A percentile compares a stretch with the other conserved stretches of the same genome.
These are phyloP conservation scores for Colletotrichum orchidophilum DNA, from an alignment of 2,329 filamentous ascomycete genomes.

Conservation along the genomic window DNA sequence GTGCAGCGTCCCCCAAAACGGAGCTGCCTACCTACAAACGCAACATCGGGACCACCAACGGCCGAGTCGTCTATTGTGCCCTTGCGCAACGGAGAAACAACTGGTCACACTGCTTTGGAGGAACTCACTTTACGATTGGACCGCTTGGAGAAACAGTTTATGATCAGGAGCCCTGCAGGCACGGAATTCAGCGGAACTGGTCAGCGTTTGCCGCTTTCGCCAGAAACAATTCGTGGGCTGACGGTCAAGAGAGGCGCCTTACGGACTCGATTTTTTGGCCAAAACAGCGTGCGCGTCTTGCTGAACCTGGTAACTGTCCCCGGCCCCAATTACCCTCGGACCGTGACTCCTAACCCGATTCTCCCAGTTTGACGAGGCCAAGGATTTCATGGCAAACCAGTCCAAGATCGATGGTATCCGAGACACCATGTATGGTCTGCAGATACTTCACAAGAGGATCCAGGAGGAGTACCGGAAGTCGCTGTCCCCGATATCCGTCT, in stretches of 20 bases:
- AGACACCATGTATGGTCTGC: conserved; percentile 55
- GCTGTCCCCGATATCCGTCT: conserved; percentile 62
- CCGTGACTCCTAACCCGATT: conserved; percentile 27
- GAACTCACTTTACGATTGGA: conserved; percentile 61
- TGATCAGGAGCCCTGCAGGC: conserved; percentile 51
- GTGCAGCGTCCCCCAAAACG: conserved; percentile 50
- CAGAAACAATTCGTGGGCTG: conserved; percentile 59
- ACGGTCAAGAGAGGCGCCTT: conserved; percentile 58
- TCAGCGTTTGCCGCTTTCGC: conserved; percentile 44
- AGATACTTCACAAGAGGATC: conserved; percentile 57
- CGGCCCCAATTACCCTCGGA: conserved; percentile 1
- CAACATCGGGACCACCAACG: conserved; percentile 8
- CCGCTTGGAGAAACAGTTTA: conserved; percentile 61
- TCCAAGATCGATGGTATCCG: conserved; percentile 50
- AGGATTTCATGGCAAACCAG: conserved; percentile 57
- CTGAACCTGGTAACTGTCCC: conserved; percentile 58
- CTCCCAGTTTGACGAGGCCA: conserved; percentile 62
- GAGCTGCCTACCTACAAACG: conserved; percentile 39
- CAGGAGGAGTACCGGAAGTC: conserved; percentile 58
- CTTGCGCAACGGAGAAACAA: conserved; percentile 42
- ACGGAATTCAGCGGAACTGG: conserved; percentile 47
- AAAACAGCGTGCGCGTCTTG: conserved; percentile 62
- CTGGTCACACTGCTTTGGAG: conserved; percentile 50
- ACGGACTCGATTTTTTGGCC: conserved; percentile 62
- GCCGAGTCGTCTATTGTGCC: conserved; percentile 14